phyloP scores from a whole-genome alignment of 345 rosid genomes.

The Toxicodendron radicans region DNA sequence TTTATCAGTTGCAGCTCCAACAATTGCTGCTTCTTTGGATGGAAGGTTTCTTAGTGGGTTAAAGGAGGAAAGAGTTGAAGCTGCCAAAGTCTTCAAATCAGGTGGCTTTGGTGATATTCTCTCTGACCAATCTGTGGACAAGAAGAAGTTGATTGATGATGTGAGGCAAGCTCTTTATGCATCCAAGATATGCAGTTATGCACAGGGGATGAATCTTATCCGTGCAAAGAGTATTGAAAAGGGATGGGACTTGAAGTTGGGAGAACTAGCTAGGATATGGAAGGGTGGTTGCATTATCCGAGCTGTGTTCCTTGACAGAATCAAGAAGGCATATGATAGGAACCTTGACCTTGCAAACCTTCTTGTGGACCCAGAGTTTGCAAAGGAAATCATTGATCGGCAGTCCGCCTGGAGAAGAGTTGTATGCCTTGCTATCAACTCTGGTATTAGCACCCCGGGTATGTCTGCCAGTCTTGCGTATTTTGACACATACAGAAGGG shows the following conservation, averaged over 20 bases:
- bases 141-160: conserved; percentile 72
- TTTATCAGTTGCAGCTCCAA: conserved; percentile 89
- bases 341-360: conserved; percentile 84
- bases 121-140: conserved; percentile 66
- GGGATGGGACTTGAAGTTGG: conserved; percentile 84
- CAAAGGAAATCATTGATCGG: conserved; percentile 85
- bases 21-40: conserved; percentile 87
- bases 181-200: conserved; percentile 92
- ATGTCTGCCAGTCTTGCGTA: conserved; percentile 97
- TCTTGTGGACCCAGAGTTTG: conserved; percentile 93
- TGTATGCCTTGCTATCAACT: conserved; percentile 79
- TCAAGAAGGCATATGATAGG: conserved; percentile 95
- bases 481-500: conserved; percentile 86
- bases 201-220: conserved; percentile 97
- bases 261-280: conserved; percentile 98
- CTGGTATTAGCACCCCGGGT: conserved; percentile 90
- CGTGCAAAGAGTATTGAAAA: conserved; percentile 87
- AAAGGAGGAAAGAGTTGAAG: conserved; percentile 87
- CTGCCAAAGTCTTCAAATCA: conserved; percentile 77
- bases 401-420: conserved; percentile 98
- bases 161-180: conserved; percentile 94
- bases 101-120: conserved; percentile 72
- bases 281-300: conserved; percentile 97
- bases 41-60: conserved; percentile 89
- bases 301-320: conserved; percentile 88